Evolutionary conservation across 108 stramenopile genomes (phyloP), one percentile per base, ranked within the genome.

Genomic region (Cyclotella cryptica): DNA sequence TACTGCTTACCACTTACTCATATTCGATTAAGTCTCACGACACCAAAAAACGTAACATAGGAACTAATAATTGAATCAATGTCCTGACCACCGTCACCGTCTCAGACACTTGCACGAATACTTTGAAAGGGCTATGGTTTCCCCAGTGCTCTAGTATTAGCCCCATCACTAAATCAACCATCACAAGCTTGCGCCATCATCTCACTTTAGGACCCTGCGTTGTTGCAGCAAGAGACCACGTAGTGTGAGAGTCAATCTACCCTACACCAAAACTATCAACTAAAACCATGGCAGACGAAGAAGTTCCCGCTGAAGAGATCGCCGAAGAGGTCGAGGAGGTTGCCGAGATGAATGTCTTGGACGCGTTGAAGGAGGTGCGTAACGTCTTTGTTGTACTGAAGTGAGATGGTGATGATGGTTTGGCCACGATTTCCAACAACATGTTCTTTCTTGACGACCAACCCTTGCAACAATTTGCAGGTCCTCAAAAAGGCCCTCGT

Each of bases 401-500:
- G n/a, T n/a, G n/a, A n/a, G n/a, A n/a, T n/a, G n/a, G n/a, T n/a
- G n/a, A n/a, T n/a, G n/a, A n/a, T n/a, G n/a, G n/a, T n/a, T n/a
- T n/a, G n/a, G n/a, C n/a, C n/a, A n/a, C n/a, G n/a, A n/a, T n/a
- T n/a, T 55, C 9, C 18, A 0, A 53, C 39, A 1, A 55, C n/a
- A 63, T 29, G 26, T 63, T 39, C 12, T 42, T n/a, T 12, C 6
- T 1, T 67, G 18, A 26, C 42, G 55, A 21, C 40, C 49, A 19
- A 51, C 8, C 39, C 39, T 9, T 35, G 21, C 17, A 5, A 58
- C 9, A 3, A 41, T 19, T 35, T 35, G 52, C 60, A 93, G 93
- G 99, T 98, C 51, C 94, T 99, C 64, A 90, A 97, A 83, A 97
- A 98, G 93, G 96, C 99, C 76, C 94, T 98, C 87, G 90, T 98